Evolutionary conservation across 1,284 basidiomycete species (phyloP), one percentile per base, ranked within the genome.

Genomic region (Coriolopsis trogii): DNA sequence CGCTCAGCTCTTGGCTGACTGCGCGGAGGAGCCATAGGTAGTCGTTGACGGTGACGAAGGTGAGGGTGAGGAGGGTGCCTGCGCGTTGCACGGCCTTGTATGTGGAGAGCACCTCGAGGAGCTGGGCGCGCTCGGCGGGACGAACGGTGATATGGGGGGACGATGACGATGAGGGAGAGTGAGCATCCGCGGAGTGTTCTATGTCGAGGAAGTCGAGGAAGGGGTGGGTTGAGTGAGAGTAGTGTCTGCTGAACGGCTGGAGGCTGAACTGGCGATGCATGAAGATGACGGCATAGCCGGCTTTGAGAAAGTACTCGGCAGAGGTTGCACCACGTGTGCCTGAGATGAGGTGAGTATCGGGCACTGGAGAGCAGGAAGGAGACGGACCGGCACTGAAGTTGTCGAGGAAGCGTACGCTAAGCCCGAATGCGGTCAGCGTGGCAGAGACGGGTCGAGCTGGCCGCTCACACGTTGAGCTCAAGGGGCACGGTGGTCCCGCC

Each of bases 181-280:
- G 10, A 5, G 61, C n/a, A n/a, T n/a, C 53, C 26, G 50, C 54
- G 47, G 41, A 53, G 30, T 53, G 54, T 29, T 91, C 84, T 55
- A 94, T 82, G 41, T 92, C 85, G n/a, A 99, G 80, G 55, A 99
- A 88, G 70, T 98, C 95, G 50, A 99, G 84, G 73, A 99, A 98
- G 0, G 96, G 96, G 69, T 98, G 96, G 2, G 95, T 95, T 0
- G 95, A 96, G 69, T 99, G 96, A 7, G 93, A 95, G 73, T 98
- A 99, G 69, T 98, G 96, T 43, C 96, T 77, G 62, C 92, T 95
- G 76, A 95, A 99, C 0, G 97, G 96, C 59, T 96, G 93, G 29
- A 99, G 84, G 60, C 94, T 97, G 77, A 98, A 96, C 69, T 97
- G 93, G 8, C 96, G 81, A 71, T 98, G 95, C 84, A 99, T 90